Conservation (phyloP, 2,329 filamentous ascomycete species). For the Xylariaceae sp. region DNA sequence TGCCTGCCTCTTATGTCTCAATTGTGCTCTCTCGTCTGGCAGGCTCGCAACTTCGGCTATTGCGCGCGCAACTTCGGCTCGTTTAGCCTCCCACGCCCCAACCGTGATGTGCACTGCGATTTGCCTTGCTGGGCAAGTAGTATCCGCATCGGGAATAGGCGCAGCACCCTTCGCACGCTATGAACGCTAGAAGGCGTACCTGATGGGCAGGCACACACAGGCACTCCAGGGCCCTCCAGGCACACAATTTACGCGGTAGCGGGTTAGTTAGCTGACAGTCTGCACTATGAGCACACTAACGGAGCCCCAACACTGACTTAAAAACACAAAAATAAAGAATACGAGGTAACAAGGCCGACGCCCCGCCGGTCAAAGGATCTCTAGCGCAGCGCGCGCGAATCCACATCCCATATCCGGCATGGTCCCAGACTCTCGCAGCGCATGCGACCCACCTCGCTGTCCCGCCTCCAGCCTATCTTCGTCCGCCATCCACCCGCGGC, state of each 20-base stretch:
- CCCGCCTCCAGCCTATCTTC: slow-evolving; percentile 1
- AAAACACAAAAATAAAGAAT: slow-evolving; percentile 11
- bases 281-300: neutral
- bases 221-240: too few species aligned
- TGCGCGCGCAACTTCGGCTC: neutral
- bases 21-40: neutral
- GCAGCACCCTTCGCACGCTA: neutral
- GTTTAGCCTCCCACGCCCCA: neutral
- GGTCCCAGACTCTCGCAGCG: slow-evolving; percentile 8
- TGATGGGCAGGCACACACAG: too few species aligned
- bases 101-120: neutral
- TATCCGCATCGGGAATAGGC: neutral
- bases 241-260: neutral
- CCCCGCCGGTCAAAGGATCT: slow-evolving; percentile 17
- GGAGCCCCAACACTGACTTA: neutral
- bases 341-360: slow-evolving; percentile 14
- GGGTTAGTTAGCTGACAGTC: neutral
- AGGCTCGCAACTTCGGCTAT: neutral
- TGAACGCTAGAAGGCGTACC: too few species aligned
- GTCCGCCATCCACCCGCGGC: neutral
- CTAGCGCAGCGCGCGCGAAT: neutral
- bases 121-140: neutral
- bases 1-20: neutral
- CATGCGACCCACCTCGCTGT: slow-evolving; percentile 6
- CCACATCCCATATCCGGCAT: slow-evolving; percentile 19